Conservation (phyloP, 139 green algal genomes). For the Nannochloris sp. region DNA sequence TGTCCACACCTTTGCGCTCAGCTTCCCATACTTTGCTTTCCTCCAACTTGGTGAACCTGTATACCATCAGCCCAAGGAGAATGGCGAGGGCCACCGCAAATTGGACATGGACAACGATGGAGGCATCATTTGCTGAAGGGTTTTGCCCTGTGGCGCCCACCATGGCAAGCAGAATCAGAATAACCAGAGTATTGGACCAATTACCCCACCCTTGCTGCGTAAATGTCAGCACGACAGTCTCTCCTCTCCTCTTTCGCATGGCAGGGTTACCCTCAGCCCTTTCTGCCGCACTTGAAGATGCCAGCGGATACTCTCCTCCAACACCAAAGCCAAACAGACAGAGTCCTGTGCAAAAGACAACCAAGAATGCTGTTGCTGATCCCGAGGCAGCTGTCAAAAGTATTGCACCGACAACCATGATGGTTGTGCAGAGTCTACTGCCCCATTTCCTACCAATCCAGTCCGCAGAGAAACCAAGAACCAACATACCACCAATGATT, state of each 20-base stretch:
- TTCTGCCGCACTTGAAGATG: constrained; percentile 62
- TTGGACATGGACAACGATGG: constrained; percentile 17
- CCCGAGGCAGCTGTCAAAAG: constrained; percentile 34
- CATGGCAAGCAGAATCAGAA: constrained; percentile 13
- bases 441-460: constrained; percentile 56
- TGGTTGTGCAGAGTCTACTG: constrained; percentile 34
- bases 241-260: constrained; percentile 32
- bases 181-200: constrained; percentile 18
- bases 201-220: constrained; percentile 25
- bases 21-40: constrained; percentile 34
- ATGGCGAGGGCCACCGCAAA: constrained; percentile 33
- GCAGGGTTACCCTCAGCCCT: constrained; percentile 41
- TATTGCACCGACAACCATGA: constrained; percentile 59
- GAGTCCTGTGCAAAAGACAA: constrained; percentile 40
- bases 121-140: background rate
- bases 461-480: constrained; percentile 42
- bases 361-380: constrained; percentile 25
- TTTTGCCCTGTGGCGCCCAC: constrained; percentile 7
- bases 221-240: constrained; percentile 25
- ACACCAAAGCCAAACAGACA: constrained; percentile 41
- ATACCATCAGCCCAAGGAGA: constrained; percentile 30
- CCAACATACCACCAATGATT: constrained; percentile 44
- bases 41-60: constrained; percentile 26
- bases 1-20: constrained; percentile 24
- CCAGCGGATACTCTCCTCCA: constrained; percentile 62